Evolutionary conservation across 2,329 filamentous ascomycete genomes (phyloP), one percentile per base, ranked within the genome.

Genomic region (Myriangium duriaei): DNA sequence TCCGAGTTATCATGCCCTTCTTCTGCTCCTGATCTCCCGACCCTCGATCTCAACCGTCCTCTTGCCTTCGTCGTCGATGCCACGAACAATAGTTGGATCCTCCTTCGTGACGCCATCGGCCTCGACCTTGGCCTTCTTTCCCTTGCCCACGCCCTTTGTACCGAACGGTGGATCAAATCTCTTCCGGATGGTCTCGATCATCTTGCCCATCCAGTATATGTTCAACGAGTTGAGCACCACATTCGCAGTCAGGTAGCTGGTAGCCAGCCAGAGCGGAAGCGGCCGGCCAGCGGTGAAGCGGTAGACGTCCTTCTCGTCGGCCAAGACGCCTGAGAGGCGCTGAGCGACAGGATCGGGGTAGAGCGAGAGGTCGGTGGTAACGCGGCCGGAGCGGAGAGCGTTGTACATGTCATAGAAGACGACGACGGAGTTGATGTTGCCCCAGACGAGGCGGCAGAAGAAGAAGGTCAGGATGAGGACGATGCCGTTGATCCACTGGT

Each of bases 161-260:
- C 65, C 65, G 11, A 62, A 54, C 4, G 65, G 79, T 59, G 67
- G 65, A 43, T 74, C 69, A 53, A 91, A 91, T 16, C 83, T 70
- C 64, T 82, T 86, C 42, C 76, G 69, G 10, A 91, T 74, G 6
- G 83, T 81, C 42, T 74, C 68, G 45, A 92, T 76, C 84, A 92
- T 92, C 70, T 84, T 85, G 52, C 75, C 68, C 55, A 88, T 91
- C 84, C 84, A 92, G 60, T 79, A 82, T 51, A 82, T 76, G 60
- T 92, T 92, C 37, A 92, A 63, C 10, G 71, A 67, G 52, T 86
- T 88, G 16, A 92, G 68, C 0, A 72, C 71, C 13, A 83, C 38
- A 56, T 91, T 91, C 52, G 74, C 76, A 7, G 67, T 67, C 5
- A 86, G 58, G 52, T 91, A 91, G 17, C 74, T 62, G 11, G 58